These are phyloP conservation scores for Pyrenophora tritici-repentis DNA, from an alignment of 2,329 filamentous ascomycete species.

Conservation along the genomic window DNA sequence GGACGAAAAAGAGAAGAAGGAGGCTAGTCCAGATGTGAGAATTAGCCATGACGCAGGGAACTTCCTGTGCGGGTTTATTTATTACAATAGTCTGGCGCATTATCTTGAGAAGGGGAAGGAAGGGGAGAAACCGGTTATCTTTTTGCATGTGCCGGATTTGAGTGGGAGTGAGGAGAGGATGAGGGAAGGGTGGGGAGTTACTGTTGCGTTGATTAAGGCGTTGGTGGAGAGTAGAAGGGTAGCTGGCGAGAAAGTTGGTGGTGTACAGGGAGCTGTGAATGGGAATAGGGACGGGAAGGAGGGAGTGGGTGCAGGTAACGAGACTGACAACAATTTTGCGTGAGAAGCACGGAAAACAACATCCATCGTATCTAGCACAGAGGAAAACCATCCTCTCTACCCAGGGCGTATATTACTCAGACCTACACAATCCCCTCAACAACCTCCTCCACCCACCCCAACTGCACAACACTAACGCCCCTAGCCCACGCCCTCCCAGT, in stretches of 20 bases:
- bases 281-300: not conserved
- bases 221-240: slow-evolving; percentile 38
- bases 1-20: not conserved
- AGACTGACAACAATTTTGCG: slow-evolving; percentile 21
- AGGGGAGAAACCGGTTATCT: slow-evolving; percentile 39
- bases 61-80: slow-evolving; percentile 46
- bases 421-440: slow-evolving; percentile 39
- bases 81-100: slow-evolving; percentile 42
- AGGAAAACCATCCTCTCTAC: too few species aligned
- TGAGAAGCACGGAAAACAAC: not conserved
- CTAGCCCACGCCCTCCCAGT: slow-evolving; percentile 67
- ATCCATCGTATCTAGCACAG: too few species aligned
- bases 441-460: slow-evolving; percentile 65
- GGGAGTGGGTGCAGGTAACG: slow-evolving; percentile 10
- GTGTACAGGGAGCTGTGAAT: not conserved
- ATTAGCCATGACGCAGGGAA: slow-evolving; percentile 42
- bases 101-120: slow-evolving; percentile 27
- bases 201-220: slow-evolving; percentile 42
- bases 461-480: slow-evolving; percentile 65
- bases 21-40: slow-evolving; percentile 30
- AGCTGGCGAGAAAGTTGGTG: slow-evolving; percentile 20
- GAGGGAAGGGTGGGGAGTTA: slow-evolving; percentile 33
- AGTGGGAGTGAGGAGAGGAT: slow-evolving; percentile 32
- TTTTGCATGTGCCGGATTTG: slow-evolving; percentile 45
- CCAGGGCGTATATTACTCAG: not conserved